phyloP scores from a whole-genome alignment of 2,329 filamentous ascomycete genomes.

The Elsinoe arachidis region DNA sequence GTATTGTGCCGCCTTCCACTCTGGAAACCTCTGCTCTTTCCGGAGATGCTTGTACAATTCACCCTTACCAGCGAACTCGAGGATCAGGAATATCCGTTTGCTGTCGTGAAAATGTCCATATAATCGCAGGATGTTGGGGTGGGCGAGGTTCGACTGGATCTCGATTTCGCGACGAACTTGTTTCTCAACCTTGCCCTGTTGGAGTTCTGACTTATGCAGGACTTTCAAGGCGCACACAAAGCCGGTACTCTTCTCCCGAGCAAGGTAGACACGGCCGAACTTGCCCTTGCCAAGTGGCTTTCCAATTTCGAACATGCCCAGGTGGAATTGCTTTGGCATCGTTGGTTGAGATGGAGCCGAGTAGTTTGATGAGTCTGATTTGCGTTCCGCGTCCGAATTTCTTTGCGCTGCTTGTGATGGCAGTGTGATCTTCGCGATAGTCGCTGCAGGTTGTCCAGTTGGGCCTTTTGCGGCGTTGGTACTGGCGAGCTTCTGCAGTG shows the following conservation, averaged over 20 bases:
- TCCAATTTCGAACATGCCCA: constrained; percentile 87
- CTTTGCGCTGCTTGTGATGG: constrained; percentile 56
- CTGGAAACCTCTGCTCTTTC: constrained; percentile 17
- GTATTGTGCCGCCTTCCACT: constrained; percentile 19
- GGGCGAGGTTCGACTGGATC: constrained; percentile 19
- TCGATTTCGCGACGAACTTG: constrained; percentile 29
- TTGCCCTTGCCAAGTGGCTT: constrained; percentile 77
- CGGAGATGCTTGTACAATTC: constrained; percentile 20
- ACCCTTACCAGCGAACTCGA: constrained; percentile 19
- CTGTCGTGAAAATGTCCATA: constrained; percentile 20
- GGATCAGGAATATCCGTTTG: constrained; percentile 20
- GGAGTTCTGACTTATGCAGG: constrained; percentile 70
- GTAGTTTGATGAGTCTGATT: constrained; percentile 17
- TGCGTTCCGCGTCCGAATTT: constrained; percentile 27
- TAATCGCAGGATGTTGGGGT: constrained; percentile 19
- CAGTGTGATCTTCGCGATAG: constrained; percentile 57
- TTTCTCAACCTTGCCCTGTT: constrained; percentile 71
- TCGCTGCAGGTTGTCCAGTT: constrained; percentile 38
- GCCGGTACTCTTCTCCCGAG: constrained; percentile 64
- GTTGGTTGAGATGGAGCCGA: constrained; percentile 22
- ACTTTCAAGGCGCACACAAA: constrained; percentile 81
- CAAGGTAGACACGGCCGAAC: constrained; percentile 74
- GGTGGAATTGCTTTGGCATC: constrained; percentile 54
- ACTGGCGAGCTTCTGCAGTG: constrained; percentile 76
- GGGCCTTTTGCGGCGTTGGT: constrained; percentile 49